These are phyloP conservation scores for Xylaria bambusicola DNA, from an alignment of 495 filamentous ascomycete species.

Conservation along the genomic window DNA sequence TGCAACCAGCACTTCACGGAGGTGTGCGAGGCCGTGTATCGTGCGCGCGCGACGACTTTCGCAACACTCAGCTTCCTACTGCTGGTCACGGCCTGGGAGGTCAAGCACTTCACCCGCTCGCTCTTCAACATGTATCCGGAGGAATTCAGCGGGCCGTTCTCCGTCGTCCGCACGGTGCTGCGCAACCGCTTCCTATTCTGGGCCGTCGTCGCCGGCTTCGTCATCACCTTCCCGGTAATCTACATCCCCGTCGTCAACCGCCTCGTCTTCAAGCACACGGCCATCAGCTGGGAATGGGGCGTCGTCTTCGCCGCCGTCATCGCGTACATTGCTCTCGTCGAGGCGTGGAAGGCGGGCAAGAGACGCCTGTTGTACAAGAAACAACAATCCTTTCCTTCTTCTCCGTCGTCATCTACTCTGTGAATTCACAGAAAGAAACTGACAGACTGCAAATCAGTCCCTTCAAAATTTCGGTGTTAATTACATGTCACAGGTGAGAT, in stretches of 20 bases:
- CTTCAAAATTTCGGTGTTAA: too few relatives aligned
- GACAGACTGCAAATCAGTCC: neutral
- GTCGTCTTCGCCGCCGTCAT: slow-evolving; percentile 51
- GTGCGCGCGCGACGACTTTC: slow-evolving; percentile 70
- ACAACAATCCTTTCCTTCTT: neutral
- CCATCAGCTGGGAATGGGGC: slow-evolving; percentile 62
- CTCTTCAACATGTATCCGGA: slow-evolving; percentile 56
- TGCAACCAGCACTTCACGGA: slow-evolving; percentile 53
- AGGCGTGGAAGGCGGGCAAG: slow-evolving; percentile 58
- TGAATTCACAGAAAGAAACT: neutral
- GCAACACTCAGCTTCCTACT: slow-evolving; percentile 62
- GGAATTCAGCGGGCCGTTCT: slow-evolving; percentile 39
- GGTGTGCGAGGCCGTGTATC: slow-evolving; percentile 55
- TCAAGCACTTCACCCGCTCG: slow-evolving; percentile 56
- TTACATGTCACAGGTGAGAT: slow-evolving; percentile 7
- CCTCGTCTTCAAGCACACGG: slow-evolving; percentile 58
- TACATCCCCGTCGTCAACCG: slow-evolving; percentile 58
- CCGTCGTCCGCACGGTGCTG: slow-evolving; percentile 54
- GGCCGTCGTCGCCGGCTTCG: slow-evolving; percentile 56
- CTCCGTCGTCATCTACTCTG: neutral
- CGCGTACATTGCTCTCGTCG: slow-evolving; percentile 50
- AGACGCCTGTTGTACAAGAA: slow-evolving; percentile 15
- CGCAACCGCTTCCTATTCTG: slow-evolving; percentile 61
- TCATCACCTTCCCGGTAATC: slow-evolving; percentile 58
- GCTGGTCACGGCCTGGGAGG: slow-evolving; percentile 60